Evolutionary conservation across 116 monocot genomes (phyloP).

Genomic region (Cymodocea nodosa): DNA sequence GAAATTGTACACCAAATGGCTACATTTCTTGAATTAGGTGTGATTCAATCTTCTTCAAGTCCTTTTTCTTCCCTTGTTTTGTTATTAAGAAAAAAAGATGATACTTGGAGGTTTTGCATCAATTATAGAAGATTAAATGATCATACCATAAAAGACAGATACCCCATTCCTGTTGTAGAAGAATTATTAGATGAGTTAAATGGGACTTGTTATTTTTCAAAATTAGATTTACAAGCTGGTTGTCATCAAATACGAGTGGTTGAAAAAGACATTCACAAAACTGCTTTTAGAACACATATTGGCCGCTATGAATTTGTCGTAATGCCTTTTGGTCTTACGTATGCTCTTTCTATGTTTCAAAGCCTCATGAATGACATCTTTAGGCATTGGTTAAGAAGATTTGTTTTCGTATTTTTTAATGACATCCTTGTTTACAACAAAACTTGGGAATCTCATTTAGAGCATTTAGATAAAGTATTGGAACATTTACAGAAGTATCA

Average conservation of each 20-base stretch:
- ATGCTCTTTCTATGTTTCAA: slow-evolving; percentile 3
- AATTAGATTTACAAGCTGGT: neutral
- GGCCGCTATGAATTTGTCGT: slow-evolving; percentile 4
- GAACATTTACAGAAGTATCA: too few species aligned
- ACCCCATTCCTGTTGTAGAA: neutral
- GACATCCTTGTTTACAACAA: slow-evolving; percentile 1
- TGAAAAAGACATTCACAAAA: neutral
- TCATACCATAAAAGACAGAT: neutral
- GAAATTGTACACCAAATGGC: neutral
- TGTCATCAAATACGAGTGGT: slow-evolving; percentile 1
- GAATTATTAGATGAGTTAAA: slow-evolving; percentile 4
- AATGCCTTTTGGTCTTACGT: slow-evolving; percentile 8
- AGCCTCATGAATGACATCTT: slow-evolving; percentile 1
- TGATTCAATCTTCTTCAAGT: neutral
- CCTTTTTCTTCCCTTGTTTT: neutral
- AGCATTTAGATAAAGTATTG: too few species aligned
- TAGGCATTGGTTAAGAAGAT: neutral
- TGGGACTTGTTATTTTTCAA: neutral
- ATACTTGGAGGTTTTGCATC: neutral
- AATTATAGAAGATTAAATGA: neutral
- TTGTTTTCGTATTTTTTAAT: neutral
- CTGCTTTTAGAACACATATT: neutral
- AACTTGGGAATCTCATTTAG: too few species aligned
- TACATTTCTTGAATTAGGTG: neutral
- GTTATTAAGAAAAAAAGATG: neutral